Base-by-base conservation (phyloP, 2,329 filamentous ascomycete genomes). In the Ophiostoma quercus region DNA sequence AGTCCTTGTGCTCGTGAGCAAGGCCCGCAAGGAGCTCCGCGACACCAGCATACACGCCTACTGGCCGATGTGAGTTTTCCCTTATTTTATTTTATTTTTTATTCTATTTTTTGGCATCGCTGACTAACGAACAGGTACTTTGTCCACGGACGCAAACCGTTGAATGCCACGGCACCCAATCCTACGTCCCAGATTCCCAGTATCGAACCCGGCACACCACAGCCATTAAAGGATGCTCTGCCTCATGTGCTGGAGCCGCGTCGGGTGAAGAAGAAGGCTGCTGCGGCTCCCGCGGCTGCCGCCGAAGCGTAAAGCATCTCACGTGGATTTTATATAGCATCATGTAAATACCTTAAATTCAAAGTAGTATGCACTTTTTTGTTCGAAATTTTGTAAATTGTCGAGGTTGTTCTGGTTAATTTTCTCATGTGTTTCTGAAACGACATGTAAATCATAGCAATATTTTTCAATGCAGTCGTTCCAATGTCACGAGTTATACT, bases 1-100 rank as follows among this genome's bases (percentile, higher is more conserved):
- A 51, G 75, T 74, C 7, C 67, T 73, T 1, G 70, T 71, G 19
- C 68, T 76, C 14, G 70, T 73, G 8, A 72, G 69, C n/a, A 67
- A 72, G 14, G 75, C 74, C 1, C 72, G 73, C 47, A 73, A 71
- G 67, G 73, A 75, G 22, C 69, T 75, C 6, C 71, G 70, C 67
- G 71, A 75, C 39, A 29, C 71, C n/a, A 72, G 63, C 16, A 73
- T 77, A 25, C 76, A 77, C 70, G 73, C 72, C 19, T 77, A 75
- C 67, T 76, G 73, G 71, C 73, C 73, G 9, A 72, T 75, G 74
- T 74, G 66, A 62, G 74, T 41, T 41, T 41, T 41, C 11, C 12
- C 39, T 41, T 41, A 1, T 3, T 41, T 8, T 43, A 5, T 2
- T 19, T 37, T 25, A 7, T 22, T 66, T 3, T 66, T 34, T 19